Evolutionary conservation across 768 basidiomycete species (phyloP), one percentile per base, ranked within the genome.

Genomic region (Daedaleopsis nitida): DNA sequence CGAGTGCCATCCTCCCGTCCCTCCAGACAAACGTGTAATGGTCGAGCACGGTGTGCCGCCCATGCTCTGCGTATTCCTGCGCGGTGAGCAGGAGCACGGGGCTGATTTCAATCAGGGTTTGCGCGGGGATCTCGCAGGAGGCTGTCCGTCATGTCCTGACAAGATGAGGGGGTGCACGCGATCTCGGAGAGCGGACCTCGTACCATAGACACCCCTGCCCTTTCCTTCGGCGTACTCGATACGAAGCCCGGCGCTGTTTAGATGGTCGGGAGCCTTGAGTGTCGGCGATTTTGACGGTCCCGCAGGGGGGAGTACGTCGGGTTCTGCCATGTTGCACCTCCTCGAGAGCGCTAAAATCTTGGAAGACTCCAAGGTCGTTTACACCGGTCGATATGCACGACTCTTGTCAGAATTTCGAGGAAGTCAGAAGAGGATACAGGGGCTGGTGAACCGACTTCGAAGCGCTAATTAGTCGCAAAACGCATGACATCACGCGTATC

Each of bases 21-120:
- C 76, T 74, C 89, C 91, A 95, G 27, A 80, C 84, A 69, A 92
- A 93, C 0, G 89, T 83, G 68, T 92, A 92, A 47, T 87, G 84
- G 66, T 93, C 86, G 11, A 93, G 75, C 0, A 87, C 71, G 0
- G 89, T 93, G 63, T 87, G 68, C 65, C 72, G 76, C 66, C 86
- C 85, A 73, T 91, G 82, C 5, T 72, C 69, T 48, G 83, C 78
- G 66, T 94, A 95, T 74, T 95, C 92, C 24, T 84, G 78, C 58
- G 81, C 80, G 5, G 77, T 72, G 68, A 96, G 84, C 12, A 96
- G 76, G n/a, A 96, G 76, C 19, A 93, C 91, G 2, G 96, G 95
- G 63, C 89, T 90, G 66, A 87, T 83, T 73, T 97, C 96, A 62
- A 98, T 71, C n/a, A 89, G 66, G 0, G 88, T 88, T 13, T 83